Base-by-base conservation (phyloP, 2,329 filamentous ascomycete genomes). In the Aschersonia sp. region DNA sequence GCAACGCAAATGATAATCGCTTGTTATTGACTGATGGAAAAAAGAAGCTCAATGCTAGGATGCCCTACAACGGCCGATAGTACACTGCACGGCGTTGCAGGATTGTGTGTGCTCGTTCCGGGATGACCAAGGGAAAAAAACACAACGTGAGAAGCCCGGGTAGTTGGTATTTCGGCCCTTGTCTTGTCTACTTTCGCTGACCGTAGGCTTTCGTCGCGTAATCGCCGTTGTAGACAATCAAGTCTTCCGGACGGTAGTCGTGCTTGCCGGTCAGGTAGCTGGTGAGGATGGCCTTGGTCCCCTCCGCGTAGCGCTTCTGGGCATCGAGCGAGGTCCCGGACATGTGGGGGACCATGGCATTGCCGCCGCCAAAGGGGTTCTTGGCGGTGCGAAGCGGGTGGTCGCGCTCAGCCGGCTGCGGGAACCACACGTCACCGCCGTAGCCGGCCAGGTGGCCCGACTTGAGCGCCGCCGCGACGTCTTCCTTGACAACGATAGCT, bases 321-420 rank as follows among this genome's bases (percentile, higher is more conserved):
- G 92, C 92, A 64, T 98, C 92, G 63, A 98, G 83, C n/a, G 89
- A 95, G 50, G 90, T 97, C 64, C 92, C 92, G 10, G 88, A 95
- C 87, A 97, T 95, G 81, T 97, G 92, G 49, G 92, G 87, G 51
- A 95, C 89, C 86, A 92, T 98, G 71, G 89, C 92, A 72, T 97
- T 97, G 64, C 92, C 92, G 62, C 90, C 92, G 58, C 89, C 90
- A 76, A 87, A 95, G 64, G 86, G 85, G 78, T 90, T 92, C 78
- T 89, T 83, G 66, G 87, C 90, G 65, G 83, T 85, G 65, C 92
- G 88, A 61, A 98, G 85, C 50, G 81, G 79, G 77, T 98, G 92
- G 63, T 95, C 89, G 69, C 81, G 78, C 62, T 89, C 89, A 29
- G 92, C 92, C 58, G 92, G 92, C 77, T 98, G 92, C 53, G 89